These are phyloP conservation scores for Gynandropsis gynandra DNA, from an alignment of 345 rosid species.

Conservation along the genomic window DNA sequence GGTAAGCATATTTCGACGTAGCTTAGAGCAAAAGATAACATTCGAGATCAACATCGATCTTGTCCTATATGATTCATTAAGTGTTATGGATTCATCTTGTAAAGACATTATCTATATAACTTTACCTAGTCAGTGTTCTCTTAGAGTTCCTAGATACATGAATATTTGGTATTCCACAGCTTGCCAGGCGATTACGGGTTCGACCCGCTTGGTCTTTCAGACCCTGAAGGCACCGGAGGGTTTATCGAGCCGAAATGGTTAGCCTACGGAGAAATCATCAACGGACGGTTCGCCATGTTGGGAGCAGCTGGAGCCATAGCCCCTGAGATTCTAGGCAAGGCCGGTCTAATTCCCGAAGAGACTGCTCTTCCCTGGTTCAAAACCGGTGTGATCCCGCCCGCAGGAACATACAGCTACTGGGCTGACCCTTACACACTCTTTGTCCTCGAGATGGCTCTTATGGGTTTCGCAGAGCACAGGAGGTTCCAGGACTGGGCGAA, in stretches of 20 bases:
- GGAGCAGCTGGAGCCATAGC: conserved; percentile 81
- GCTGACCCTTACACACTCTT: conserved; percentile 87
- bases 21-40: too few relatives aligned
- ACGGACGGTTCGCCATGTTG: conserved; percentile 80
- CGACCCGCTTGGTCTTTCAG: conserved; percentile 94
- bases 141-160: neutral
- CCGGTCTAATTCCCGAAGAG: conserved; percentile 69
- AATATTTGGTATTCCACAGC: conserved; percentile 29
- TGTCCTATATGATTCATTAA: neutral
- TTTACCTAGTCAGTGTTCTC: too few relatives aligned
- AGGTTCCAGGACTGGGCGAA: conserved; percentile 90
- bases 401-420: conserved; percentile 94
- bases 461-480: conserved; percentile 98
- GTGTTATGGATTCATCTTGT: neutral
- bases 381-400: conserved; percentile 96
- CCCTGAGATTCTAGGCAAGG: conserved; percentile 84
- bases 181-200: conserved; percentile 95
- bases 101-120: too few relatives aligned
- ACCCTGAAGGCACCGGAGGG: conserved; percentile 94
- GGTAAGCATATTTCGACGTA: conserved; percentile 32
- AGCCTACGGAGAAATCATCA: conserved; percentile 89
- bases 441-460: conserved; percentile 83
- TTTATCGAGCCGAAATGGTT: conserved; percentile 96
- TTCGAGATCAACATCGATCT: too few relatives aligned
- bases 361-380: conserved; percentile 96